Evolutionary conservation across 139 green algal genomes (phyloP), one percentile per base, ranked within the genome.

Genomic region (Tetradesmus lagerheimii): DNA sequence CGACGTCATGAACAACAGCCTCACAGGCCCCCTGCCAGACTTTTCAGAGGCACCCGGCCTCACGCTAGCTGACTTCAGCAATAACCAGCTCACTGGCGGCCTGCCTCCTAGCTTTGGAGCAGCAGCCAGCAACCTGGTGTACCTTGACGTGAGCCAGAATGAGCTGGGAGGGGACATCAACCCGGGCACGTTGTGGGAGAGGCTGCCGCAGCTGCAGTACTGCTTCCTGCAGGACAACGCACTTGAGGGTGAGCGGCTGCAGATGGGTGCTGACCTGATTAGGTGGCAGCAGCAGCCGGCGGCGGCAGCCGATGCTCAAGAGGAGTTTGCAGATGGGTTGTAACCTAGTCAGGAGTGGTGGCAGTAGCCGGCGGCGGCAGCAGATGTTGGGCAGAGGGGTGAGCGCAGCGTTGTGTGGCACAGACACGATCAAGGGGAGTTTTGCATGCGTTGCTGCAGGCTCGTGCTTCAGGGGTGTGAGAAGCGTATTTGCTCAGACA

Each of bases 91-190:
- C 15, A 81, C 66, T 35, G 84, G 84, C 4, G 27, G 23, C 18
- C 37, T 89, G 29, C 84, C 84, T 29, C n/a, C 84, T 11, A 89
- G 84, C 84, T 82, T 89, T 82, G 84, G 84, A 35, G 84, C 66
- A 47, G 84, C 84, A 47, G 84, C 35, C 2, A 37, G 45, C 18
- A 89, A 53, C 38, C 0, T 89, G 25, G 66, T 82, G 37, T 81
- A 89, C 34, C 15, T 89, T 1, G 67, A 81, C 14, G 4, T 89
- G 29, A 81, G 66, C 41, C 37, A 43, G 43, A 89, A 89, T 35
- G 0, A 43, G 37, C 38, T 89, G 38, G 18, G 16, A 23, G 84
- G 84, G 5, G 35, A 89, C 18, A 67, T 82, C 12, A 87, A 78
- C n/a, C 27, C 38, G 3, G 84, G 67, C 18, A 43, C 38, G 27